Percentiles rank a stretch among this genome's conserved stretches.
Evolutionary conservation across 208 protist species (phyloP).

Genomic region (Trypanosoma conorhini): DNA sequence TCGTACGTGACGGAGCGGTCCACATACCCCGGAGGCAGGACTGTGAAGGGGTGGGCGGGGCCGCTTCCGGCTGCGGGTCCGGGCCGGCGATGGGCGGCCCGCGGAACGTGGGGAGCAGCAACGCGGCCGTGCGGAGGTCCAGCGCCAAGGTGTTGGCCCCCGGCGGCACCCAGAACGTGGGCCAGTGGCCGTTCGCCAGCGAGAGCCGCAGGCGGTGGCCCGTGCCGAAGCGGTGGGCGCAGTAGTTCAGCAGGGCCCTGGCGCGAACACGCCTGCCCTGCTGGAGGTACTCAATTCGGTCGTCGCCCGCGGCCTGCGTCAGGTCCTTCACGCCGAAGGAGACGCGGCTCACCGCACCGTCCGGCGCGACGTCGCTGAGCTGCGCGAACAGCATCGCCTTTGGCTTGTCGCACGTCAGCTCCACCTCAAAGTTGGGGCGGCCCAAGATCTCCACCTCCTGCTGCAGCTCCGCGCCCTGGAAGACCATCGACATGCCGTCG

Average conservation of each 20-base stretch:
- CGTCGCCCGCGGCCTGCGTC: slow-evolving; percentile 36
- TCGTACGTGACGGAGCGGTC: slow-evolving; percentile 51
- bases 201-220: slow-evolving; percentile 50
- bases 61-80: slow-evolving; percentile 45
- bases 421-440: slow-evolving; percentile 45
- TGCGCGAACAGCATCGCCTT: slow-evolving; percentile 69
- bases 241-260: slow-evolving; percentile 57
- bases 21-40: slow-evolving; percentile 33
- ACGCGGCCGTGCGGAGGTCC: slow-evolving; percentile 25
- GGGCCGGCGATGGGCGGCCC: slow-evolving; percentile 10
- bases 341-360: slow-evolving; percentile 55
- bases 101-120: slow-evolving; percentile 31
- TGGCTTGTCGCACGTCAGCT: slow-evolving; percentile 45
- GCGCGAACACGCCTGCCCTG: slow-evolving; percentile 29
- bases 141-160: slow-evolving; percentile 51
- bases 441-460: slow-evolving; percentile 39
- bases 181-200: slow-evolving; percentile 69
- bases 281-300: slow-evolving; percentile 31
- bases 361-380: slow-evolving; percentile 53
- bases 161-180: slow-evolving; percentile 63
- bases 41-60: slow-evolving; percentile 47
- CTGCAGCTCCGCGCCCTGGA: slow-evolving; percentile 36
- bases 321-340: slow-evolving; percentile 63
- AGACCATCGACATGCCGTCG: slow-evolving; percentile 62
- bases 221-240: slow-evolving; percentile 50